Base-by-base conservation (phyloP, 164 flowering plant species). In the Aristolochia californica region DNA sequence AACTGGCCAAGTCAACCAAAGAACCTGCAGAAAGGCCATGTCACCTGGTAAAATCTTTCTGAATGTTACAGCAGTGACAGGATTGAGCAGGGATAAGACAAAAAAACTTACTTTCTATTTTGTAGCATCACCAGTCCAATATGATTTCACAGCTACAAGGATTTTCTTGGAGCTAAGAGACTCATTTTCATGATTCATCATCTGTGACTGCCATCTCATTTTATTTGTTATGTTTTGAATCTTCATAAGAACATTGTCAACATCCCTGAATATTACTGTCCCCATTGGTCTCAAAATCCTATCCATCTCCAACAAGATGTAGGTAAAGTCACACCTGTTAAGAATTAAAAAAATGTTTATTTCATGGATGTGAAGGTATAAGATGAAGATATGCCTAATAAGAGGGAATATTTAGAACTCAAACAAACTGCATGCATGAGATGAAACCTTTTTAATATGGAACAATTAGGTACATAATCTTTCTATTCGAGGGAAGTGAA, bases 241-340 rank as follows among this genome's bases (percentile, higher is more conserved):
- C 84, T 89, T 89, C 61, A 80, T 84, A 11, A 93, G 79, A 17
- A 81, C 74, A 48, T 89, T 97, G 26, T 85, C 95, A 3, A 71
- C 72, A 60, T 89, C 99, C 64, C 99, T 80, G 73, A 93, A 81
- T 67, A 89, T 75, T 11, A 81, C 97, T 12, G 95, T 73, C 23
- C 99, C 99, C 72, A 87, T 96, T 13, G 99, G 99, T 71, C 99
- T 75, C 67, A 93, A 63, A 55, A 93, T 80, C 70, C 99, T 73
- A 66, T 93, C 99, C 96, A 93, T 84, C 85, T 93, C 99, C 57
- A 93, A 71, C 23, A 89, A 75, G 64, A 89, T 85, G 75, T 79
- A 43, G 15, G 81, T 78, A 13, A 89, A 81, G 67, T 93, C 85
- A 44, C 99, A 93, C 88, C 98, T 93, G 66, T 34, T 34, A 34